These are phyloP conservation scores for Yarrowia alimentaria DNA, from an alignment of 805 yeast genomes.

Conservation along the genomic window DNA sequence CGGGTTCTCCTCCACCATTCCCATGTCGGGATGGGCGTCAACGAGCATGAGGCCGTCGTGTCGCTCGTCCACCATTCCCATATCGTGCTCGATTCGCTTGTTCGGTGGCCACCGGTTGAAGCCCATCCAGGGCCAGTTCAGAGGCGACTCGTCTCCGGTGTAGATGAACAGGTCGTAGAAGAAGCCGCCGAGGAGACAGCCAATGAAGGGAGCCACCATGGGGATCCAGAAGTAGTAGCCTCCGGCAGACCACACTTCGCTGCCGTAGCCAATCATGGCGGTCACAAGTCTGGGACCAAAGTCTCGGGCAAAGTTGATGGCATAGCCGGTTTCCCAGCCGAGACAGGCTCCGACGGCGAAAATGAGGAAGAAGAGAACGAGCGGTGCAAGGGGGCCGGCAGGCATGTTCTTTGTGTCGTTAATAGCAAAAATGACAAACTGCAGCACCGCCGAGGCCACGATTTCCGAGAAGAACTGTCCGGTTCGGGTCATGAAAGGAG, in stretches of 20 bases:
- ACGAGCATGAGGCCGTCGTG: conserved; percentile 7
- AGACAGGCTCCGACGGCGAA: conserved; percentile 48
- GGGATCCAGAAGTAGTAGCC: conserved; percentile 56
- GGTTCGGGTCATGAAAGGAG: conserved; percentile 43
- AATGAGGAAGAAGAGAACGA: conserved; percentile 48
- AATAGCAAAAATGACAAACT: conserved; percentile 50
- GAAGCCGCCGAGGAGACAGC: conserved; percentile 49
- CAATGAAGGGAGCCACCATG: conserved; percentile 49
- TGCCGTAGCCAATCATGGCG: conserved; percentile 49
- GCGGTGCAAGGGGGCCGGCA: conserved; percentile 49
- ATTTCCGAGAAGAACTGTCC: conserved; percentile 52
- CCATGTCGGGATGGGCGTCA: conserved; percentile 16
- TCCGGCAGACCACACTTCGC: conserved; percentile 43
- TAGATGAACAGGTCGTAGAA: conserved; percentile 52
- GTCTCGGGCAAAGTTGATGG: conserved; percentile 56
- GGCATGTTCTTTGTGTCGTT: conserved; percentile 52
- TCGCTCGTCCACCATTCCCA: conserved; percentile 15
- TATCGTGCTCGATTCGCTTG: conserved; percentile 20
- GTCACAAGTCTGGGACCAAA: conserved; percentile 56
- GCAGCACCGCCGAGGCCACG: conserved; percentile 48
- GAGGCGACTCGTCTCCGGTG: conserved; percentile 53
- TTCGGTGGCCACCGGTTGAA: conserved; percentile 31
- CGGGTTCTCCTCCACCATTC: conserved; percentile 5
- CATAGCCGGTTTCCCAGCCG: conserved; percentile 55
- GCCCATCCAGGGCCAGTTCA: conserved; percentile 46